These are phyloP conservation scores for Monotropa hypopitys DNA, from an alignment of 179 eudicot species.

Conservation along the genomic window DNA sequence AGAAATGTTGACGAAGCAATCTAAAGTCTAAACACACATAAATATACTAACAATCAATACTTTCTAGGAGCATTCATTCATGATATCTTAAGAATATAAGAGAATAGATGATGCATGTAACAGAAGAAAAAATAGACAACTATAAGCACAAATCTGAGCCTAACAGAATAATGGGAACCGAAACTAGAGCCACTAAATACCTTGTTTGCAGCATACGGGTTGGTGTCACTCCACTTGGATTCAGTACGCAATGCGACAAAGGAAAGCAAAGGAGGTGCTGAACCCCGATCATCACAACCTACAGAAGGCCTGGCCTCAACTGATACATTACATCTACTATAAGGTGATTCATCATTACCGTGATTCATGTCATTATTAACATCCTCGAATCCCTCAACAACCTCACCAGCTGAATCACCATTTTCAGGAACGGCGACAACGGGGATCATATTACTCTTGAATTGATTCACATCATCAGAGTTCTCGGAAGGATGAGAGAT, in stretches of 20 bases:
- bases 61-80: background rate
- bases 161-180: background rate
- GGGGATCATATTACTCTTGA: conserved; percentile 4
- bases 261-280: conserved; percentile 31
- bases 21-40: background rate
- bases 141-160: background rate
- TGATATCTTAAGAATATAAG: background rate
- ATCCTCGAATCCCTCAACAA: conserved; percentile 7
- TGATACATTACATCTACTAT: conserved; percentile 28
- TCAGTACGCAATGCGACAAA: conserved; percentile 32
- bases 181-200: conserved; percentile 22
- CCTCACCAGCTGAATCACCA: conserved; percentile 21
- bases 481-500: conserved; percentile 10
- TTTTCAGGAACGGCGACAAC: conserved; percentile 18
- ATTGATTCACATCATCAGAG: conserved; percentile 15
- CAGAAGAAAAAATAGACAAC: background rate
- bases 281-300: conserved; percentile 32
- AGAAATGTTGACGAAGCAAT: background rate
- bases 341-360: conserved; percentile 73
- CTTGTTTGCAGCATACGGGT: conserved; percentile 60
- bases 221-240: conserved; percentile 80
- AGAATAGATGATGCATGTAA: background rate
- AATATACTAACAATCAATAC: background rate
- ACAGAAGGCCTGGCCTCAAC: conserved; percentile 21
- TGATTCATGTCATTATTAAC: conserved; percentile 24